Base-by-base conservation (phyloP, 75 land plant genomes). In the Picea glauca region DNA sequence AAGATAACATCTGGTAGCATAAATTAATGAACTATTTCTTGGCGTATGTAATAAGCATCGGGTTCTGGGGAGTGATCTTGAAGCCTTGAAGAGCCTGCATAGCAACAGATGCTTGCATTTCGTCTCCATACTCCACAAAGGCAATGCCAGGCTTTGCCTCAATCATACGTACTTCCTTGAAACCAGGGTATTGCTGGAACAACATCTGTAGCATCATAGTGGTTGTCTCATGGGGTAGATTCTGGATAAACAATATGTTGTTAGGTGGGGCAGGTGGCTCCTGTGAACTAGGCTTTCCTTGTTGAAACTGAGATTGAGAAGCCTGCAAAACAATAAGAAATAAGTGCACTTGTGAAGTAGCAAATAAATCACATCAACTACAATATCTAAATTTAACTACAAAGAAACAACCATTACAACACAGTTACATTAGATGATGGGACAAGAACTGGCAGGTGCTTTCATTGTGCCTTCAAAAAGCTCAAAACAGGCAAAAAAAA, bases 101-200 rank as follows among this genome's bases (percentile, higher is more conserved):
- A 58, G 98, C 99, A 57, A 89, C 78, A 17, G 91, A 81, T 1
- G 99, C 86, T 74, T 98, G 98, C 84, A 79, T 85, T 38, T 95
- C 99, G 60, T 98, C 94, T 63, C 81, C 98, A 85, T 85, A 95
- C 83, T 98, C 99, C 4, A 95, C 94, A 85, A 98, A 98, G n/a
- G 99, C 99, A 72, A 98, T 98, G 9, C 99, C 99, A 35, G 99
- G 99, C 85, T 95, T 98, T 32, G 99, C 98, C 80, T 93, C 98
- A 58, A 98, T 88, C 92, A 93, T 90, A 54, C 98, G 85, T 11
- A 98, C 98, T 85, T 98, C 99, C 80, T 81, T 91, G 82, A 95
- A 98, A n/a, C 98, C 99, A 30, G 99, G 96, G 65, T 93, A 93
- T 63, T 91, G 95, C 58, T 90, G 85, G 88, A 98, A 98, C 58